Base-by-base conservation (phyloP, 2,329 filamentous ascomycete species). In the Aspergillus caelatus region DNA sequence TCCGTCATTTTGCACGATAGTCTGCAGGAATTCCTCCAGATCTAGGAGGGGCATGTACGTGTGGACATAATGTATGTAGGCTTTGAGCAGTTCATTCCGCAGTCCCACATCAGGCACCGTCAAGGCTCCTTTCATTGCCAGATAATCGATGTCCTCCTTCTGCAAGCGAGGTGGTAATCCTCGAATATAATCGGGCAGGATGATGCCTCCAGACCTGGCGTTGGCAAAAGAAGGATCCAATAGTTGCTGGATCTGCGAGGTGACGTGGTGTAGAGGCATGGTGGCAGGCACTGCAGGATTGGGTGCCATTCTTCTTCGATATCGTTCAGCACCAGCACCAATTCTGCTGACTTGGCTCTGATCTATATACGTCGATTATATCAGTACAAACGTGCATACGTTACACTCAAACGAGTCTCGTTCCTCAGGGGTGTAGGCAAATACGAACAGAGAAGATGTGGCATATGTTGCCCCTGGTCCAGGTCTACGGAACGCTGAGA, bases 21-120 rank as follows among this genome's bases (percentile, higher is more conserved):
- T 77, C 61, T 77, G 76, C 11, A 89, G 73, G 62, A 89, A 86
- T 36, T 89, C 86, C 66, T 88, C 83, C 55, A 89, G 71, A 64
- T 89, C 93, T 66, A 97, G 81, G 36, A 97, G 82, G 28, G 94
- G 94, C 92, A 97, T 97, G 76, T 92, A 97, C 1, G 94, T 93
- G 76, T 97, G 91, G 9, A 97, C 93, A 75, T 91, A 97, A 80
- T 97, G 91, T 65, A 94, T 85, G 71, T 95, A 97, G 45, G 89
- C 89, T 70, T 89, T 89, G 19, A 98, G 82, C 50, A 97, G 84
- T 63, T 93, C 93, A 75, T 91, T 92, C 72, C 94, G 91, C 41
- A 97, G 82, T 5, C 81, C 79, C 4, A 84, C 78, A 46, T 86
- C 83, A 2, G 94, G 94, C 46, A 97, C 86, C 1, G 88, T 88